These are phyloP conservation scores for Kuraishia floccosa DNA, from an alignment of 805 yeast genomes.

Conservation along the genomic window DNA sequence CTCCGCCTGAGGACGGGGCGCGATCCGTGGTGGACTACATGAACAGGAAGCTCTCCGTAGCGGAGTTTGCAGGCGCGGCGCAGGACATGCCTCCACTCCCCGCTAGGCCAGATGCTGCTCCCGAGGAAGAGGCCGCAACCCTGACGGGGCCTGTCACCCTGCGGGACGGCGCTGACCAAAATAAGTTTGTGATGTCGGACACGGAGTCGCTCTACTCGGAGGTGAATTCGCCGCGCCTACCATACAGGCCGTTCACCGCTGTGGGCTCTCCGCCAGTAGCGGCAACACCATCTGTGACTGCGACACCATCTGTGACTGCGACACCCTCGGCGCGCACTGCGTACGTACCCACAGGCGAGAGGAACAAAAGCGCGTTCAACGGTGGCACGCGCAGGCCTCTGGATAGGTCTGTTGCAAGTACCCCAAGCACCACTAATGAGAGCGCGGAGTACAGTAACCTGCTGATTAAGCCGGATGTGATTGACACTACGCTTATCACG, in stretches of 20 bases:
- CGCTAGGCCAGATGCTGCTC: too few species aligned
- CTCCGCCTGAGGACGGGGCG: too few species aligned
- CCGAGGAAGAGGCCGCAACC: background rate
- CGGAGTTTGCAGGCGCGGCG: too few species aligned
- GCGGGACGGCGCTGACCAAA: background rate
- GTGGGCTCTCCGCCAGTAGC: background rate
- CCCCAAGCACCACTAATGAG: too few species aligned
- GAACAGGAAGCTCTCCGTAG: slow-evolving; percentile 4
- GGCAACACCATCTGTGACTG: background rate
- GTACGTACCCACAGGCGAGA: too few species aligned
- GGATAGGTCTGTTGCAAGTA: too few species aligned
- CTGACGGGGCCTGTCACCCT: slow-evolving; percentile 1
- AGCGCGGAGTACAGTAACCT: too few species aligned
- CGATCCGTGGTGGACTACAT: slow-evolving; percentile 6
- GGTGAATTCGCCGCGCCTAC: background rate
- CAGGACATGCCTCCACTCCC: too few species aligned
- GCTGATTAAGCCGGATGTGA: slow-evolving; percentile 8
- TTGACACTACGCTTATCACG: slow-evolving; percentile 17
- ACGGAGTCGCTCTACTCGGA: slow-evolving; percentile 1
- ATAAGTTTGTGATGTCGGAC: slow-evolving; percentile 1
- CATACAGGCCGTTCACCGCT: background rate
- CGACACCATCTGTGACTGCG: slow-evolving; percentile 1
- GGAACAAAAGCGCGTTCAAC: too few species aligned
- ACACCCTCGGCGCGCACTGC: too few species aligned
- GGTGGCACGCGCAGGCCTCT: too few species aligned